These are phyloP conservation scores for Thielaviopsis populi DNA, from an alignment of 2,329 filamentous ascomycete genomes.

Conservation along the genomic window DNA sequence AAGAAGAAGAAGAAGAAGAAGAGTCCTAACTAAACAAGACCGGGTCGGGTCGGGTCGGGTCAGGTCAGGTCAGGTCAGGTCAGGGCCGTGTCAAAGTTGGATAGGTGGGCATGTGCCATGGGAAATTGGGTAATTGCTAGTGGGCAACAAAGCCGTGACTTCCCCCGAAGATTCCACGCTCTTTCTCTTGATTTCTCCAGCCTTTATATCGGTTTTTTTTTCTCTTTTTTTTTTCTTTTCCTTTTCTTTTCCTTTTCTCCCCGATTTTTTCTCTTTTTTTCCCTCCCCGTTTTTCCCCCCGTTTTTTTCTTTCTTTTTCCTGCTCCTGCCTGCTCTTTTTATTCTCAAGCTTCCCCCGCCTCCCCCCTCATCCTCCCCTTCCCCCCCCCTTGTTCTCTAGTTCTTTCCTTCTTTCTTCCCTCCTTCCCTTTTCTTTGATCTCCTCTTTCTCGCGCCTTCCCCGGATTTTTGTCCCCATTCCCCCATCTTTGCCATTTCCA, in stretches of 20 bases:
- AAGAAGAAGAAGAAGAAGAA: neutral
- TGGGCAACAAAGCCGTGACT: neutral
- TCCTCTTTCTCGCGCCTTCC: slow-evolving; percentile 7
- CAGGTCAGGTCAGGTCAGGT: neutral
- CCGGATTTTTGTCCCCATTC: slow-evolving; percentile 4
- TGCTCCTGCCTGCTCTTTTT: slow-evolving; percentile 1
- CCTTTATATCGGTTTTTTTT: too few relatives aligned
- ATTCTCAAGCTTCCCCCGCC: slow-evolving; percentile 5
- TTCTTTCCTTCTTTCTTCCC: slow-evolving; percentile 5
- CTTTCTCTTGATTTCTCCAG: too few relatives aligned
- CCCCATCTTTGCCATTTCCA: neutral
- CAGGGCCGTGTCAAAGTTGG: neutral
- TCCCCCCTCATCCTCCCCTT: neutral
- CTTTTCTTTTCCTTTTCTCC: neutral
- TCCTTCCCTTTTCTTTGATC: neutral
- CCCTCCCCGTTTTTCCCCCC: neutral
- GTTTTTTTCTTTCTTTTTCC: neutral
- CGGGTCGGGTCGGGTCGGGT: neutral
- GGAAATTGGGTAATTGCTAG: neutral
- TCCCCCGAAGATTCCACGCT: neutral
- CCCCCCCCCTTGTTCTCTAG: neutral
- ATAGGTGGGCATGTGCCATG: neutral
- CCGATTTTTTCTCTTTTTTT: neutral
- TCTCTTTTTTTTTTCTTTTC: neutral
- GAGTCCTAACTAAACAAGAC: neutral